Base-by-base conservation (phyloP, 495 filamentous ascomycete species). In the Aspergillus ostianus region DNA sequence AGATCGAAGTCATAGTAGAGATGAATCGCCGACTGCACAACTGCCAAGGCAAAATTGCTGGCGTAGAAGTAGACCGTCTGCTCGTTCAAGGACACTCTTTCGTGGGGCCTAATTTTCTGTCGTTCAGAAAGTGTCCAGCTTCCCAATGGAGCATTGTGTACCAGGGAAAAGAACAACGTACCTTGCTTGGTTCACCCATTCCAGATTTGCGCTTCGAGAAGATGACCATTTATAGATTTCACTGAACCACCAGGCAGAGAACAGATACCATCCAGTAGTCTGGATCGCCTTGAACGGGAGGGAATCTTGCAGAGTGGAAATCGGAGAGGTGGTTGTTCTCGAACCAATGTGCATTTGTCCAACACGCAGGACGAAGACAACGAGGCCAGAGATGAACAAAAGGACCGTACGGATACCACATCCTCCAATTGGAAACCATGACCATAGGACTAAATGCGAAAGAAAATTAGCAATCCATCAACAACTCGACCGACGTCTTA, bases 71-170 rank as follows among this genome's bases (percentile, higher is more conserved):
- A 96, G 32, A 98, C 80, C 1, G 90, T 85, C 62, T 89, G 80
- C 73, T 98, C 94, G 70, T 98, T 98, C 60, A 97, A 72, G n/a
- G 83, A 82, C 15, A 86, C 78, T 17, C 93, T 82, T 70, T 94
- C 92, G 56, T 89, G 80, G 19, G 73, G 67, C 46, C 80, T 85
- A 45, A 17, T 56, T 58, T 6, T 17, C 3, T 8, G 36, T 41
- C 12, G 36, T 4, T 41, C 12, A 41, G 36, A 41, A 15, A 41
- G 36, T 2, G 36, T 17, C 70, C 58, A 69, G 60, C 36, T 56
- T 50, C 21, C 15, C 29, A 23, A 17, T 41, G 2, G 26, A 20
- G 3, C 18, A 18, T 8, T 44, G 3, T 46, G 9, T 27, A 9
- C 47, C 18, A 15, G 32, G 17, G 18, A 51, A 19, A 13, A 30